Percentiles rank a stretch among this genome's conserved stretches.
Evolutionary conservation across 129 eudicot genomes (phyloP).

Genomic region (Oenanthe sinensis): DNA sequence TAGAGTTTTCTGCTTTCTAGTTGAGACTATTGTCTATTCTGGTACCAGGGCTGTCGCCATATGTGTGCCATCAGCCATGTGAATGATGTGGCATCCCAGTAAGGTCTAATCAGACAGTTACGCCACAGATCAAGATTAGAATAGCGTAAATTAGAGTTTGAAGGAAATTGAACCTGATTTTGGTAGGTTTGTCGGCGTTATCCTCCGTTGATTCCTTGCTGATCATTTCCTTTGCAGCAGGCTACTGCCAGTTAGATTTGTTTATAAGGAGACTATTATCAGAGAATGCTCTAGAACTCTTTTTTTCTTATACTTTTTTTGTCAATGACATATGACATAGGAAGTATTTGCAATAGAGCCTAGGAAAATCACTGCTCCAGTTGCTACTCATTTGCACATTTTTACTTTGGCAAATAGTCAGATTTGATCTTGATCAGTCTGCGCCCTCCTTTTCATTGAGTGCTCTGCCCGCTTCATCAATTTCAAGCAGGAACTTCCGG

Average conservation of each 20-base stretch:
- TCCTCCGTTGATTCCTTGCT: background rate
- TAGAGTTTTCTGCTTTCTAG: background rate
- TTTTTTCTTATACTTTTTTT: background rate
- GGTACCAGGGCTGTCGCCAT: background rate
- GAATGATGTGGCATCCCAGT: background rate
- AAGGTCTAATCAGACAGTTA: background rate
- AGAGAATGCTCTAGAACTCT: background rate
- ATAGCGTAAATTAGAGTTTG: background rate
- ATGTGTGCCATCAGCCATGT: background rate
- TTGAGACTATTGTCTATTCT: background rate
- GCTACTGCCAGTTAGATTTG: background rate
- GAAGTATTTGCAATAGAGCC: background rate
- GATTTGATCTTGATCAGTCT: too few relatives aligned
- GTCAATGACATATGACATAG: background rate
- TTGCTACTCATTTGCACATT: background rate
- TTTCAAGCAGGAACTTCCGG: background rate
- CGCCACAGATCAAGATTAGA: background rate
- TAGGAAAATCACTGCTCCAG: background rate
- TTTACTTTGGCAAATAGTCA: background rate
- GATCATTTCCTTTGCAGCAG: background rate
- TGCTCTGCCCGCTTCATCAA: background rate
- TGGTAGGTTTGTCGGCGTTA: background rate
- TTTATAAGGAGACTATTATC: background rate
- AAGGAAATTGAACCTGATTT: background rate
- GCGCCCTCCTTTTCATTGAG: background rate